phyloP scores from a whole-genome alignment of 192 early-diverging fungal genomes.

The Entomortierella beljakovae region DNA sequence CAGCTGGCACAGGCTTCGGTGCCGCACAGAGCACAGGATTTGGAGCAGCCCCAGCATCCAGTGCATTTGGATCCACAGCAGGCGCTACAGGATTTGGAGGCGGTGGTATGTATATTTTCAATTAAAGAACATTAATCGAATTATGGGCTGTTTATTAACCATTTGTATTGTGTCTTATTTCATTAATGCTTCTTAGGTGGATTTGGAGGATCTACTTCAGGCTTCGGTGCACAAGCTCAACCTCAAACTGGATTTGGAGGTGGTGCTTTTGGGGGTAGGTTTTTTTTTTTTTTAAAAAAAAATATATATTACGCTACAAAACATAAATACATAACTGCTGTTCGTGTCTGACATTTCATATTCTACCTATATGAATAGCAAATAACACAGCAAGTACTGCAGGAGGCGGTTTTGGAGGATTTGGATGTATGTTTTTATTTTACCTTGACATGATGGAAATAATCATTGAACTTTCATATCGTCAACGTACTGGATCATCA shows the following conservation, averaged over 20 bases:
- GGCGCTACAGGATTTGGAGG: slow-evolving; percentile 42
- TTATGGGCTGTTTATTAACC: background rate
- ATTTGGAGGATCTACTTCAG: slow-evolving; percentile 43
- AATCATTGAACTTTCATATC: no score
- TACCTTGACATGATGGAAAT: no score
- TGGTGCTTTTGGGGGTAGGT: slow-evolving; percentile 44
- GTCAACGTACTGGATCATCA: no score
- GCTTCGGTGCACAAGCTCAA: slow-evolving; percentile 49
- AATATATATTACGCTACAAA: background rate
- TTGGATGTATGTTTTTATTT: slow-evolving; percentile 46
- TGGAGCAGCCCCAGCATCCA: slow-evolving; percentile 34
- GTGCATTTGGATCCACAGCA: slow-evolving; percentile 40
- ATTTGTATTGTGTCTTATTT: background rate
- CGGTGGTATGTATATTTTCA: slow-evolving; percentile 19
- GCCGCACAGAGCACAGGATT: slow-evolving; percentile 33
- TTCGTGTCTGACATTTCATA: background rate
- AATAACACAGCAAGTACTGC: slow-evolving; percentile 9
- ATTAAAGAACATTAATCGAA: background rate
- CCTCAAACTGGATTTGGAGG: slow-evolving; percentile 45
- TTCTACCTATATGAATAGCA: background rate
- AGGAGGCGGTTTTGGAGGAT: slow-evolving; percentile 47
- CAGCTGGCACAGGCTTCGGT: slow-evolving; percentile 37
- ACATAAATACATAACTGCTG: no score
- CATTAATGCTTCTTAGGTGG: slow-evolving; percentile 14
- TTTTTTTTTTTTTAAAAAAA: background rate